Conservation (phyloP, 2,329 filamentous ascomycete species). For the Xylariaceae sp. region DNA sequence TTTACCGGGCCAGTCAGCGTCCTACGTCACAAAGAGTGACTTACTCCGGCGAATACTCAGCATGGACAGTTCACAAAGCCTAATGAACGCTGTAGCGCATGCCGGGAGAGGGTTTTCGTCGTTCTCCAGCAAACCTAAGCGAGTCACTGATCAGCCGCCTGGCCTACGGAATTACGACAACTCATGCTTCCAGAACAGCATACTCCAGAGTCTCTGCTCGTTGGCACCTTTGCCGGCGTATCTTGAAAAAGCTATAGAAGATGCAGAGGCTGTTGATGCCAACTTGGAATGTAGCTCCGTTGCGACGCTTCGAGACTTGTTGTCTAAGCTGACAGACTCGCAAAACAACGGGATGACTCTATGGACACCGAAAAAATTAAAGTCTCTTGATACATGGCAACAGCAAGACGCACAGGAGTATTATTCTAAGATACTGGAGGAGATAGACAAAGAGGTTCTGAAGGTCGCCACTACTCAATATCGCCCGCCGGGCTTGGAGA, state of each 20-base stretch:
- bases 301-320: conserved; percentile 55
- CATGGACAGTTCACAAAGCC: conserved; percentile 46
- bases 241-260: conserved; percentile 43
- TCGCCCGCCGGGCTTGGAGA: conserved; percentile 38
- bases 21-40: conserved; percentile 57
- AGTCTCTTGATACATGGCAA: conserved; percentile 90
- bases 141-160: conserved; percentile 42
- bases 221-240: conserved; percentile 64
- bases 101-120: conserved; percentile 51
- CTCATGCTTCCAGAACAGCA: conserved; percentile 96
- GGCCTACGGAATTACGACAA: conserved; percentile 91
- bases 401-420: conserved; percentile 99
- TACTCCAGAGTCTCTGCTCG: conserved; percentile 78
- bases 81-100: conserved; percentile 53
- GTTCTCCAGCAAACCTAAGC: conserved; percentile 44
- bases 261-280: conserved; percentile 22
- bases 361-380: conserved; percentile 76
- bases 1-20: conserved; percentile 36
- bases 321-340: conserved; percentile 63
- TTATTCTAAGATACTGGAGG: conserved; percentile 81
- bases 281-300: conserved; percentile 35
- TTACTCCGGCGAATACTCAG: conserved; percentile 59
- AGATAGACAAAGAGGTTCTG: conserved; percentile 71
- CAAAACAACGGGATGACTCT: conserved; percentile 68
- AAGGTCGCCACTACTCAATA: conserved; percentile 38